Conservation (phyloP, 306 rosid species). For the Cucumis hystrix region DNA sequence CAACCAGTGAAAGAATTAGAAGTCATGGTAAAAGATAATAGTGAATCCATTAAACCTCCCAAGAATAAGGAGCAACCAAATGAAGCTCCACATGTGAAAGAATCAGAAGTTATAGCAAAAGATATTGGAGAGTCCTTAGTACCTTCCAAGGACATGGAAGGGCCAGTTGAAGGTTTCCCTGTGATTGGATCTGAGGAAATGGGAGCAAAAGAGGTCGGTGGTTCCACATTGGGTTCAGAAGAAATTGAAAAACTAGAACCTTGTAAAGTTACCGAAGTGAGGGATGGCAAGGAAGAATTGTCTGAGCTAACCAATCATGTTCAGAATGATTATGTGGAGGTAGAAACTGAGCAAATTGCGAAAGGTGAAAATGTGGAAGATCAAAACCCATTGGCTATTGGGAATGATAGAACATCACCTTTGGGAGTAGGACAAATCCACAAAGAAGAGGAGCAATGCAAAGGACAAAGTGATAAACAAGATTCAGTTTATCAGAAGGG, state of each 20-base stretch:
- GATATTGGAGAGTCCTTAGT: neutral
- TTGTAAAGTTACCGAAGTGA: neutral
- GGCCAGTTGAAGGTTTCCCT: neutral
- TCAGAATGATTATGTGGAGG: neutral
- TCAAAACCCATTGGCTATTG: neutral
- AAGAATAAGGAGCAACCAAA: neutral
- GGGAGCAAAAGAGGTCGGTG: neutral
- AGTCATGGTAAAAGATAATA: neutral
- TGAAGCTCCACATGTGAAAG: neutral
- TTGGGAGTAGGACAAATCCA: neutral
- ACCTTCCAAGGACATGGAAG: neutral
- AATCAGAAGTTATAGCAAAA: neutral
- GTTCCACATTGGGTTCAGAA: neutral
- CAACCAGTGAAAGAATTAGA: constrained; percentile 1
- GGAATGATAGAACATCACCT: neutral
- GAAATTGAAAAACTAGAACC: neutral
- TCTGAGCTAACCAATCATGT: neutral
- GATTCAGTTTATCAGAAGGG: neutral
- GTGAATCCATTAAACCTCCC: neutral
- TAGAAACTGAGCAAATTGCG: neutral
- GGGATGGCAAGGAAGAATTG: neutral
- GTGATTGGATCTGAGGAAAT: neutral
- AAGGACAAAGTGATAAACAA: neutral
- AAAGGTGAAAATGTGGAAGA: neutral
- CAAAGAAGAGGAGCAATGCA: neutral